phyloP scores from a whole-genome alignment of 2,329 filamentous ascomycete genomes.

The Neopestalotiopsis clavispora region DNA sequence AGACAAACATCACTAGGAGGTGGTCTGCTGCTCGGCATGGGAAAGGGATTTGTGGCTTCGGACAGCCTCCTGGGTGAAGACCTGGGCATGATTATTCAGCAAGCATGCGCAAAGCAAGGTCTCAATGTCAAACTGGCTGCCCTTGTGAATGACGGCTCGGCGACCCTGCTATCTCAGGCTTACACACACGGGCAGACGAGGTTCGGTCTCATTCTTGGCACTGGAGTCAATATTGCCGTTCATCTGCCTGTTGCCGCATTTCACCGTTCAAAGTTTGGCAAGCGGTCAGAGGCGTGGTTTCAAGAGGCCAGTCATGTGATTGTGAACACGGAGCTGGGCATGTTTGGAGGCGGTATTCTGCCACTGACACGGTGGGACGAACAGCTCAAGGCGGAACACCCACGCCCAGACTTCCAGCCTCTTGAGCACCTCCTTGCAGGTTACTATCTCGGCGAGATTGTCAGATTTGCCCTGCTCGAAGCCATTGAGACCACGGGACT shows the following conservation, averaged over 20 bases:
- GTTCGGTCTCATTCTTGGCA: slow-evolving; percentile 70
- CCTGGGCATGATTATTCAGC: slow-evolving; percentile 61
- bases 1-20: slow-evolving; percentile 68
- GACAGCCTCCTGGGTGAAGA: slow-evolving; percentile 63
- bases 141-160: slow-evolving; percentile 71
- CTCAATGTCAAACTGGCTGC: slow-evolving; percentile 62
- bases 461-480: slow-evolving; percentile 61
- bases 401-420: slow-evolving; percentile 50
- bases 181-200: slow-evolving; percentile 63
- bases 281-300: slow-evolving; percentile 60
- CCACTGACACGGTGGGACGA: slow-evolving; percentile 67
- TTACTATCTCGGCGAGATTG: slow-evolving; percentile 70
- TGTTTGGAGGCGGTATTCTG: slow-evolving; percentile 66
- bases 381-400: slow-evolving; percentile 52
- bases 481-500: slow-evolving; percentile 59
- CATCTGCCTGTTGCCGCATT: slow-evolving; percentile 65
- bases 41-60: slow-evolving; percentile 68
- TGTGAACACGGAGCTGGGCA: slow-evolving; percentile 70
- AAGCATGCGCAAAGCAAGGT: slow-evolving; percentile 54
- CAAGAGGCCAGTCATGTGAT: slow-evolving; percentile 65
- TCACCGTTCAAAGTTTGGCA: slow-evolving; percentile 59
- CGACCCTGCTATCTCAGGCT: slow-evolving; percentile 68
- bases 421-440: slow-evolving; percentile 60
- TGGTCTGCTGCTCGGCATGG: slow-evolving; percentile 66
- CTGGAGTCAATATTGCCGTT: slow-evolving; percentile 69